A percentile compares a stretch with the other conserved stretches of the same genome.
phyloP scores from a whole-genome alignment of 2,329 filamentous ascomycete species.

The Lizonia empirigonia region DNA sequence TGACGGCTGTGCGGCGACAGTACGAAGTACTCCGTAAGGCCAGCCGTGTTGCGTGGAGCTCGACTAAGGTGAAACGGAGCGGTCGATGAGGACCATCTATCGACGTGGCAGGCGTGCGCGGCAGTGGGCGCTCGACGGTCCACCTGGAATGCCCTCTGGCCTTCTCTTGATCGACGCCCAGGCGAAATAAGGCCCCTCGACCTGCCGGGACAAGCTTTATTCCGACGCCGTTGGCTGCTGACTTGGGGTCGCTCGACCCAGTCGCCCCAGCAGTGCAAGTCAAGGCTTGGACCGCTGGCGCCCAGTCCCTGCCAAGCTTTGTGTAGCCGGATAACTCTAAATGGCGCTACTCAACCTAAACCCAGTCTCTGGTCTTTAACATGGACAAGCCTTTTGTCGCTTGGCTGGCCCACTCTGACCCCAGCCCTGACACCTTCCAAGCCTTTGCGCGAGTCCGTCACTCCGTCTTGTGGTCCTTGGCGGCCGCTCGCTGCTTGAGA shows the following conservation, averaged over 20 bases:
- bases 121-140: conserved; percentile 9
- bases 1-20: conserved; percentile 8
- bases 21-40: no score
- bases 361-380: conserved; percentile 43
- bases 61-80: conserved; percentile 27
- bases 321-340: conserved; percentile 28
- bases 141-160: conserved; percentile 33
- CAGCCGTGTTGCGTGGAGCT: conserved; percentile 13
- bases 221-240: conserved; percentile 42
- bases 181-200: conserved; percentile 43
- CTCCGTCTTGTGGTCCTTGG: conserved; percentile 37
- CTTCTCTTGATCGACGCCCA: conserved; percentile 45
- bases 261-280: no score
- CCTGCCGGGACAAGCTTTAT: conserved; percentile 47
- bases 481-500: conserved; percentile 22
- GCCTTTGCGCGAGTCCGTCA: conserved; percentile 27
- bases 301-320: conserved; percentile 39
- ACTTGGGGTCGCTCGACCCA: conserved; percentile 28
- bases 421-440: conserved; percentile 36
- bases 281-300: conserved; percentile 20
- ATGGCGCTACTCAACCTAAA: conserved; percentile 40
- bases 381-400: conserved; percentile 42
- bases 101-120: conserved; percentile 17
- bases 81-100: conserved; percentile 29
- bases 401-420: conserved; percentile 27